phyloP scores from a whole-genome alignment of 2,329 filamentous ascomycete genomes.

The Malbranchea cinnamomea region DNA sequence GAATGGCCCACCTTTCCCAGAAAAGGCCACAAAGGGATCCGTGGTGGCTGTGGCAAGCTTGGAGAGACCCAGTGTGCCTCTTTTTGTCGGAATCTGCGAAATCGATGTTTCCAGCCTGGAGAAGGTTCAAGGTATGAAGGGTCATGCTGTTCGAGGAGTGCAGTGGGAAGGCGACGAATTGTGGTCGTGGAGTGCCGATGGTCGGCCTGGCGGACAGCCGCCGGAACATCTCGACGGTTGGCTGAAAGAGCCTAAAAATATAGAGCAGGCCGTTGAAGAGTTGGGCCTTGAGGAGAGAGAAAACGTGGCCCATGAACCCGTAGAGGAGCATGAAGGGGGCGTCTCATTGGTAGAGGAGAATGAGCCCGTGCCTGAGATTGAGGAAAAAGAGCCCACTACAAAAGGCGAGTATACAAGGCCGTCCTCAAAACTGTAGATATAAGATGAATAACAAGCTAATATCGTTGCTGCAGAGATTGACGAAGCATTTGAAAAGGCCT shows the following conservation, averaged over 20 bases:
- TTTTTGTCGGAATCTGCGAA: slow-evolving; percentile 49
- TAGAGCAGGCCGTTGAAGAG: slow-evolving; percentile 24
- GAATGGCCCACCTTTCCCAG: slow-evolving; percentile 48
- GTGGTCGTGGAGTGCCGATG: slow-evolving; percentile 47
- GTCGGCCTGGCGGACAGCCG: slow-evolving; percentile 36
- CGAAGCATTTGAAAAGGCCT: slow-evolving; percentile 47
- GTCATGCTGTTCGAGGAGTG: slow-evolving; percentile 48
- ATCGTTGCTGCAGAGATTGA: slow-evolving; percentile 43
- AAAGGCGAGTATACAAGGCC: slow-evolving; percentile 29
- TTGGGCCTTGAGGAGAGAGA: slow-evolving; percentile 30
- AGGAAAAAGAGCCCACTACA: slow-evolving; percentile 38
- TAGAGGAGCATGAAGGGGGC: slow-evolving; percentile 7
- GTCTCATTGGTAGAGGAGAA: slow-evolving; percentile 17
- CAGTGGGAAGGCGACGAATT: slow-evolving; percentile 57
- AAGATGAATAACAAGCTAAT: neutral
- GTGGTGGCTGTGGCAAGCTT: slow-evolving; percentile 49
- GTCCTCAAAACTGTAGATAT: neutral
- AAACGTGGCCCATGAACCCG: slow-evolving; percentile 22
- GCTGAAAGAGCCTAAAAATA: slow-evolving; percentile 20
- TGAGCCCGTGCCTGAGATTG: slow-evolving; percentile 18
- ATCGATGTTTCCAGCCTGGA: slow-evolving; percentile 43
- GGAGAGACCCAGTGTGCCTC: slow-evolving; percentile 44
- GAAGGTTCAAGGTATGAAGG: slow-evolving; percentile 45
- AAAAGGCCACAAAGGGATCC: slow-evolving; percentile 42
- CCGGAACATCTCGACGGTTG: slow-evolving; percentile 42